These are phyloP conservation scores for Amanita muscaria DNA, from an alignment of 768 basidiomycete genomes.

Conservation along the genomic window DNA sequence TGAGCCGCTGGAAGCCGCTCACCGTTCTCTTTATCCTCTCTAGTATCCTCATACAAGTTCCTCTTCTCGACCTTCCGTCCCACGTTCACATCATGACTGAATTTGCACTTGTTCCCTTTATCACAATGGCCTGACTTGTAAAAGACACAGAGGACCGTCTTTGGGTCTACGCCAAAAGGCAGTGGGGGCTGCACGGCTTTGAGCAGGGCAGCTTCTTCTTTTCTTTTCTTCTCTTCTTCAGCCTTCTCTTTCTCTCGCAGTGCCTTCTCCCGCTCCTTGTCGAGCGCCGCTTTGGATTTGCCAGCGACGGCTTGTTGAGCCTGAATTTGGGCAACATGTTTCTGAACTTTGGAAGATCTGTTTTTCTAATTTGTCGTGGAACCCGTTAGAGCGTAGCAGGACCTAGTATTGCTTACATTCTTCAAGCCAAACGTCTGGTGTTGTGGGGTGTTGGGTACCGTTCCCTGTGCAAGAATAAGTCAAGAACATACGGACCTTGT, in stretches of 20 bases:
- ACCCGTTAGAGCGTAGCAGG: not conserved
- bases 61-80: conserved; percentile 92
- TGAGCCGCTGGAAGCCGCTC: conserved; percentile 15
- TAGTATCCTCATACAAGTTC: conserved; percentile 83
- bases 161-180: conserved; percentile 94
- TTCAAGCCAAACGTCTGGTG: conserved; percentile 80
- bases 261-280: conserved; percentile 82
- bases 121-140: conserved; percentile 91
- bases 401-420: conserved; percentile 47
- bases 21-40: conserved; percentile 78
- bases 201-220: conserved; percentile 79
- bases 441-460: conserved; percentile 12
- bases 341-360: conserved; percentile 88
- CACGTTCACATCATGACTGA: conserved; percentile 87
- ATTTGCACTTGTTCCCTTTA: conserved; percentile 94
- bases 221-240: conserved; percentile 76
- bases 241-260: conserved; percentile 63
- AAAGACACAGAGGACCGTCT: conserved; percentile 87
- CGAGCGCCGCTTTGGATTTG: conserved; percentile 70
- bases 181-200: conserved; percentile 67
- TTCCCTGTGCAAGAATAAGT: conserved; percentile 18
- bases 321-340: conserved; percentile 73
- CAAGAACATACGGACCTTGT: conserved; percentile 47
- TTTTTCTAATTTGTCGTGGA: conserved; percentile 57
- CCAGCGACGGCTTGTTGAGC: conserved; percentile 65